Evolutionary conservation across 345 rosid species (phyloP), one percentile per base, ranked within the genome.

Genomic region (Clausena lansium): DNA sequence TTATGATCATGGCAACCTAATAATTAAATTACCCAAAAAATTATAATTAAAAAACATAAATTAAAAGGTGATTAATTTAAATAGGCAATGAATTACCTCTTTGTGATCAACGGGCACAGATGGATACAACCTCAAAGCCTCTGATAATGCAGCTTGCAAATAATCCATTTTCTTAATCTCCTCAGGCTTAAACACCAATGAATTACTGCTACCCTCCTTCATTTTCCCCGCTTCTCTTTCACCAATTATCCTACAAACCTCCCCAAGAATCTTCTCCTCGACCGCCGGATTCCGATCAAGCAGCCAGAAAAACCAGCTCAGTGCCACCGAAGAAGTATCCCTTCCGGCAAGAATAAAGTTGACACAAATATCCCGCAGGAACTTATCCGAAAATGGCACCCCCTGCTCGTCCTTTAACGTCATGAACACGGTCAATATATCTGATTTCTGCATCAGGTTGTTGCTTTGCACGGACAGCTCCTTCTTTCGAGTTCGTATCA

Each of bases 131-230:
- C 99, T 88, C 57, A 96, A 88, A 80, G 98, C 87, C 81, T 96
- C 99, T 22, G 99, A 94, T 75, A 94, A 81, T 27, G 99, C 92
- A 81, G 98, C 99, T 62, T 92, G 99, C 74, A 96, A 77, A 78
- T 94, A 96, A n/a, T 96, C 92, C 99, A 96, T 96, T 88, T 83
- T 94, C 87, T 93, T 94, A 6, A 94, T 88, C 91, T 94, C 99
- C 87, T 90, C 98, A 15, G 97, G 89, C 71, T 66, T 80, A 36
- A 94, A 88, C 61, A 90, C 80, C 81, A 89, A 20, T 41, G 72
- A 78, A 36, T 10, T 74, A 67, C 50, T 69, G 7, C 55, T 67
- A 14, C 35, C 28, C 60, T 82, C 80, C 61, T 71, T 73, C 47
- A 57, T 79, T 66, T 32, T 70, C 52, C 54, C 72, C 61, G 75